Conservation (phyloP, 2,329 filamentous ascomycete genomes). For the Claviceps humidiphila region DNA sequence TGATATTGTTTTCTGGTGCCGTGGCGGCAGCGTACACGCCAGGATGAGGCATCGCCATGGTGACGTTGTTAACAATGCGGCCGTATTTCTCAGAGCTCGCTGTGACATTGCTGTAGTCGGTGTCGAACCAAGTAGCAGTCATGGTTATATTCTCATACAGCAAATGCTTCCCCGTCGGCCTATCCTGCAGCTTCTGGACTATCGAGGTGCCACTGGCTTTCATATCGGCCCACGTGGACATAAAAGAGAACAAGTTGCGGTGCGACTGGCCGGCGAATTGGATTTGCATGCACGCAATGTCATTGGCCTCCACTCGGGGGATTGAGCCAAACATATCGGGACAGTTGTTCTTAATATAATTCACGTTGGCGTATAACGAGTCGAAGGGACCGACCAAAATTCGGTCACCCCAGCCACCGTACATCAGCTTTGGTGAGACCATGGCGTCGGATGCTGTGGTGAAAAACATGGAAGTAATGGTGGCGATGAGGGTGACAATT, state of each 20-base stretch:
- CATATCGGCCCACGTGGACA: slow-evolving; percentile 39
- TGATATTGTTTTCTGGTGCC: slow-evolving; percentile 47
- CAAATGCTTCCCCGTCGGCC: slow-evolving; percentile 49
- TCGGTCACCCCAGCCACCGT: slow-evolving; percentile 35
- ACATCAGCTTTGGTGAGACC: slow-evolving; percentile 58
- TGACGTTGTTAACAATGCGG: slow-evolving; percentile 61
- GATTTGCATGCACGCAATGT: slow-evolving; percentile 50
- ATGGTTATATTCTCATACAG: slow-evolving; percentile 63
- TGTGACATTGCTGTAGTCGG: slow-evolving; percentile 36
- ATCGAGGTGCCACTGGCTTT: slow-evolving; percentile 29
- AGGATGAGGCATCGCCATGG: slow-evolving; percentile 63
- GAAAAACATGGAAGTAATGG: slow-evolving; percentile 57
- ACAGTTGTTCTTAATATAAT: slow-evolving; percentile 43
- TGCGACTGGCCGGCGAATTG: slow-evolving; percentile 58
- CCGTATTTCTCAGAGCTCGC: slow-evolving; percentile 32
- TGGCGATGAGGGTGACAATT: slow-evolving; percentile 44
- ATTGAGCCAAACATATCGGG: slow-evolving; percentile 41
- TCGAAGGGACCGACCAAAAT: slow-evolving; percentile 43
- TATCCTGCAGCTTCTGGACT: slow-evolving; percentile 21
- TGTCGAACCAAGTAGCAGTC: slow-evolving; percentile 54
- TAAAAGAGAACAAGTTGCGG: slow-evolving; percentile 53
- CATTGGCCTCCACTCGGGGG: slow-evolving; percentile 27
- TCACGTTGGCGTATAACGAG: slow-evolving; percentile 49
- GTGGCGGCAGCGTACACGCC: slow-evolving; percentile 52
- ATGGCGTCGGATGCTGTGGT: slow-evolving; percentile 65